Conservation (phyloP, 371 early-diverging fungal species). For the Syncephalis plumigaleata region DNA sequence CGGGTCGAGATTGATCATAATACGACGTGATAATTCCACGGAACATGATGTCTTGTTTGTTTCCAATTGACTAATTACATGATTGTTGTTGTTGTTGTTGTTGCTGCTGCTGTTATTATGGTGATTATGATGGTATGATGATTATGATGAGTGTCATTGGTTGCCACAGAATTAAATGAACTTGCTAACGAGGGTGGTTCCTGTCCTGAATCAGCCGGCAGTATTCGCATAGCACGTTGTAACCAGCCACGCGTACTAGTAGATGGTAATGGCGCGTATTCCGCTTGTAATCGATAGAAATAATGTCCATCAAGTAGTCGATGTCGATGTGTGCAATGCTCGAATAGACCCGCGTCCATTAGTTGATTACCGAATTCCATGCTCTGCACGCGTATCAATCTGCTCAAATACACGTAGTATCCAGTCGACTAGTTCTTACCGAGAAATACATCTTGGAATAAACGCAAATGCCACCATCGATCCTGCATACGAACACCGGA, state of each 20-base stretch:
- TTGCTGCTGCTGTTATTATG: not conserved
- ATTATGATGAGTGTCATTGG: not conserved
- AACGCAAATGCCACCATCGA: slow-evolving; percentile 76
- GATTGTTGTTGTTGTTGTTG: not conserved
- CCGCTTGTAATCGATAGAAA: slow-evolving; percentile 63
- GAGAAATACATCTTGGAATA: slow-evolving; percentile 58
- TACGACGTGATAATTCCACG: slow-evolving; percentile 31
- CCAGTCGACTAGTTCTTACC: slow-evolving; percentile 91
- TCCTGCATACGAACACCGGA: slow-evolving; percentile 58
- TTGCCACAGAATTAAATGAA: not conserved
- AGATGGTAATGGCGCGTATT: slow-evolving; percentile 20
- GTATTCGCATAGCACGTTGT: slow-evolving; percentile 8
- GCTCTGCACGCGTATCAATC: slow-evolving; percentile 66
- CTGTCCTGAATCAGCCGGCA: not conserved
- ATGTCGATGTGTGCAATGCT: slow-evolving; percentile 54
- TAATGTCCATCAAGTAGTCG: slow-evolving; percentile 82
- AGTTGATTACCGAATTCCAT: slow-evolving; percentile 61
- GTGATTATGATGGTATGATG: not conserved
- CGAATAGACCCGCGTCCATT: slow-evolving; percentile 53
- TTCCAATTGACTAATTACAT: too few relatives aligned
- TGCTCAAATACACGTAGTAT: slow-evolving; percentile 58
- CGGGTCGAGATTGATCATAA: slow-evolving; percentile 68
- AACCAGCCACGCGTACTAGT: slow-evolving; percentile 5
- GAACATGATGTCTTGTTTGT: slow-evolving; percentile 2
- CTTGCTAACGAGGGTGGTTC: too few relatives aligned